These are phyloP conservation scores for Blastobotrys illinoisensis DNA, from an alignment of 1,139 yeast species.

Conservation along the genomic window DNA sequence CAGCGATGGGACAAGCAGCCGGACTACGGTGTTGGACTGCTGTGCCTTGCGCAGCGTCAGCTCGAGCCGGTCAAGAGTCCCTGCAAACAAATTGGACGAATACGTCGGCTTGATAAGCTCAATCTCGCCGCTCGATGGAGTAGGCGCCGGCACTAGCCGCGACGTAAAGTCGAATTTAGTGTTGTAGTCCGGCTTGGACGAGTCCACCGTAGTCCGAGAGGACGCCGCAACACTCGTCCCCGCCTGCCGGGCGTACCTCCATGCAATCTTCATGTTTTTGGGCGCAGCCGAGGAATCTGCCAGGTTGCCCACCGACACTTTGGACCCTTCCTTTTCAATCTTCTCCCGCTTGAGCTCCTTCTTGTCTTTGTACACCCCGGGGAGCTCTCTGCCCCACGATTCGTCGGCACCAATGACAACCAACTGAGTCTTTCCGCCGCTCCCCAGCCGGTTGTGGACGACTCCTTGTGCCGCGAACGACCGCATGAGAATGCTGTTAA, in stretches of 20 bases:
- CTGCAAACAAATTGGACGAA: neutral
- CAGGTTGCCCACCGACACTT: constrained; percentile 63
- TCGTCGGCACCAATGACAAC: constrained; percentile 60
- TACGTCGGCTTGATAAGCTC: constrained; percentile 17
- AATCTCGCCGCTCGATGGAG: constrained; percentile 45
- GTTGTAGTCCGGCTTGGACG: constrained; percentile 18
- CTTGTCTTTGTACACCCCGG: constrained; percentile 73
- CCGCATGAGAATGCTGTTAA: constrained; percentile 65
- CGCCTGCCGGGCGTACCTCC: constrained; percentile 44
- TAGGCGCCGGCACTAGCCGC: constrained; percentile 61
- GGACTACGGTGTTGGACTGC: constrained; percentile 38
- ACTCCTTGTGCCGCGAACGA: constrained; percentile 78
- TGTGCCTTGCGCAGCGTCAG: constrained; percentile 8
- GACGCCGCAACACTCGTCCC: constrained; percentile 10
- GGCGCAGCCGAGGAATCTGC: constrained; percentile 29
- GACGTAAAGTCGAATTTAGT: constrained; percentile 55
- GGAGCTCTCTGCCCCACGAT: constrained; percentile 67
- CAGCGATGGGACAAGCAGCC: constrained; percentile 70
- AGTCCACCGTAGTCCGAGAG: neutral
- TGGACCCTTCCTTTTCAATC: constrained; percentile 53
- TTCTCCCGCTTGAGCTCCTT: constrained; percentile 61
- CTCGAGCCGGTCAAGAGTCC: constrained; percentile 12
- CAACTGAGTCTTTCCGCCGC: constrained; percentile 32
- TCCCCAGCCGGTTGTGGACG: constrained; percentile 50
- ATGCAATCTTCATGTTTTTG: constrained; percentile 46